Percentiles rank a stretch among this genome's conserved stretches.
Evolutionary conservation across 257 asterid genomes (phyloP).

Genomic region (Solanum corneliomulleri): DNA sequence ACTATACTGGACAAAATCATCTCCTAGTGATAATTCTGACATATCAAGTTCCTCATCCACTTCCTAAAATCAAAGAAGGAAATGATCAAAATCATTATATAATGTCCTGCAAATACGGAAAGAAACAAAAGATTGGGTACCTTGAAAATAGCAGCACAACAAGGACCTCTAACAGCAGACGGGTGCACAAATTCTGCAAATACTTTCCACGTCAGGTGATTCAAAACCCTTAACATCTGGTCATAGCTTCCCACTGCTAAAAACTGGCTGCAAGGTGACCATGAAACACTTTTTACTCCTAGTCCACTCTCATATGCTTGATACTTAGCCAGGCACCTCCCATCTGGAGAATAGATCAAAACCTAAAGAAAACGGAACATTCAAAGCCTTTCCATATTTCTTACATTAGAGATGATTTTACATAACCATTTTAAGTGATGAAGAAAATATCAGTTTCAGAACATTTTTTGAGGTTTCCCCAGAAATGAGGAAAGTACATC

Average conservation of each 20-base stretch:
- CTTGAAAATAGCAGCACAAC: conserved; percentile 92
- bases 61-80: conserved; percentile 41
- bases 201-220: conserved; percentile 99
- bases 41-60: conserved; percentile 88
- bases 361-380: conserved; percentile 37
- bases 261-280: conserved; percentile 98
- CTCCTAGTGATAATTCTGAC: conserved; percentile 72
- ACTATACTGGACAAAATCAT: conserved; percentile 49
- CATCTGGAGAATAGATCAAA: conserved; percentile 90
- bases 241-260: conserved; percentile 97
- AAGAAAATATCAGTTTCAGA: background rate
- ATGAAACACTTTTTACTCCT: conserved; percentile 88
- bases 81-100: background rate
- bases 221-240: conserved; percentile 91
- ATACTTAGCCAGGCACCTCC: conserved; percentile 87
- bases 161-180: conserved; percentile 76
- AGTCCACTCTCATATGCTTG: conserved; percentile 97
- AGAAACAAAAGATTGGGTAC: conserved; percentile 20
- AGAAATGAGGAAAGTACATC: background rate
- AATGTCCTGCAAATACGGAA: background rate
- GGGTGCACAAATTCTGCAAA: conserved; percentile 93
- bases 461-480: background rate
- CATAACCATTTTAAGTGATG: background rate
- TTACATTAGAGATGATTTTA: background rate
- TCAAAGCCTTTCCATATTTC: background rate